A percentile compares a stretch with the other conserved stretches of the same genome.
Conservation (phyloP, 495 filamentous ascomycete genomes). For the Bombardia bombarda region DNA sequence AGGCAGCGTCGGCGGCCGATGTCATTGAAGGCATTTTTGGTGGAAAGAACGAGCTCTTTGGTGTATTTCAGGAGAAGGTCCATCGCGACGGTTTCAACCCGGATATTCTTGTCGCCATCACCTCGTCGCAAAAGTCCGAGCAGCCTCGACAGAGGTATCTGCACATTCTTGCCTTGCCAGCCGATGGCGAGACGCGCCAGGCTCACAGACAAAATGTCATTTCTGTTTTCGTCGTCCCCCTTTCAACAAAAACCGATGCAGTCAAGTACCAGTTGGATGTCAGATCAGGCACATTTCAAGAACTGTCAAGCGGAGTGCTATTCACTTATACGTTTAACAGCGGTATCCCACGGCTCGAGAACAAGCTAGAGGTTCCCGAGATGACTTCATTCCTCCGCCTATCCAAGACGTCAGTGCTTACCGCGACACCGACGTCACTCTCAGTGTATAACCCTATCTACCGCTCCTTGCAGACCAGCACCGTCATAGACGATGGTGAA, state of each 20-base stretch:
- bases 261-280: constrained; percentile 45
- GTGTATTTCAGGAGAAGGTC: constrained; percentile 29
- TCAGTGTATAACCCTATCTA: constrained; percentile 59
- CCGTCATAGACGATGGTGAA: constrained; percentile 28
- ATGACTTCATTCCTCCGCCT: constrained; percentile 44
- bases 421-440: constrained; percentile 33
- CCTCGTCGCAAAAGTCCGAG: constrained; percentile 13
- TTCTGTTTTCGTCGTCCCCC: constrained; percentile 18
- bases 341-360: constrained; percentile 37
- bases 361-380: constrained; percentile 25
- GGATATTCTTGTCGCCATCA: constrained; percentile 41
- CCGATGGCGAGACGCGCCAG: constrained; percentile 18
- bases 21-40: constrained; percentile 36
- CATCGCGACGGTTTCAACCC: constrained; percentile 32
- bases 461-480: constrained; percentile 52
- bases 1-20: constrained; percentile 27
- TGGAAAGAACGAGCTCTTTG: constrained; percentile 28
- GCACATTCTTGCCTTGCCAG: constrained; percentile 36
- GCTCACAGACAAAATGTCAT: constrained; percentile 14
- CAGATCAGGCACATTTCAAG: constrained; percentile 46
- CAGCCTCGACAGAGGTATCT: constrained; percentile 24
- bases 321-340: constrained; percentile 43
- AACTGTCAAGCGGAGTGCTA: constrained; percentile 36
- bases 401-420: constrained; percentile 42
- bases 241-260: constrained; percentile 11